Conservation (phyloP, 345 rosid species). For the Odontarrhena argentea region DNA sequence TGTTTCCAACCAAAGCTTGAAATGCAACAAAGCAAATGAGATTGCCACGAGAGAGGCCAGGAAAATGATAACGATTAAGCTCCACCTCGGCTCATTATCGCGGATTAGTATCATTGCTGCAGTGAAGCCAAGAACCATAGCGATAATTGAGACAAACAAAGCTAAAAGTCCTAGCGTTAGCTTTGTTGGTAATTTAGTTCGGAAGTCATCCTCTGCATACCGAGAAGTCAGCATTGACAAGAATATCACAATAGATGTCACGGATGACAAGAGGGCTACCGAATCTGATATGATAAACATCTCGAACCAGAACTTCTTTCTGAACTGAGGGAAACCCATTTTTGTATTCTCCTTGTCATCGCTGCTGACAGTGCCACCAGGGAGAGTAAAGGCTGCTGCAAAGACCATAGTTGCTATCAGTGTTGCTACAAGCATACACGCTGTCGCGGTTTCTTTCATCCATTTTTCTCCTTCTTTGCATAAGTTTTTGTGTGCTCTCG, state of each 20-base stretch:
- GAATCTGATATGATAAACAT: conserved; percentile 44
- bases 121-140: conserved; percentile 45
- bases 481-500: background rate
- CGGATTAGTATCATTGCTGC: background rate
- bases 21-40: background rate
- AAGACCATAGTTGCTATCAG: conserved; percentile 47
- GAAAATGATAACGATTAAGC: background rate
- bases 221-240: conserved; percentile 45
- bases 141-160: conserved; percentile 42
- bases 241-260: conserved; percentile 41
- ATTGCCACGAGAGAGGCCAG: background rate
- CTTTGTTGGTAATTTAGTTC: conserved; percentile 36
- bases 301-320: conserved; percentile 25
- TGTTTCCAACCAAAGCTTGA: background rate
- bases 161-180: conserved; percentile 41
- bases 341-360: conserved; percentile 14
- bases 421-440: conserved; percentile 42
- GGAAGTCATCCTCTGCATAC: conserved; percentile 42
- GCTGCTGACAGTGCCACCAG: conserved; percentile 36
- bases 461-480: conserved; percentile 38
- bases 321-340: conserved; percentile 37
- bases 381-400: conserved; percentile 44
- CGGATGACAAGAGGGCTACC: conserved; percentile 41
- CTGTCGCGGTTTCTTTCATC: conserved; percentile 44
- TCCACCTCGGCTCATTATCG: background rate